These are phyloP conservation scores for Prunus kanzakura DNA, from an alignment of 306 rosid species.

Conservation along the genomic window DNA sequence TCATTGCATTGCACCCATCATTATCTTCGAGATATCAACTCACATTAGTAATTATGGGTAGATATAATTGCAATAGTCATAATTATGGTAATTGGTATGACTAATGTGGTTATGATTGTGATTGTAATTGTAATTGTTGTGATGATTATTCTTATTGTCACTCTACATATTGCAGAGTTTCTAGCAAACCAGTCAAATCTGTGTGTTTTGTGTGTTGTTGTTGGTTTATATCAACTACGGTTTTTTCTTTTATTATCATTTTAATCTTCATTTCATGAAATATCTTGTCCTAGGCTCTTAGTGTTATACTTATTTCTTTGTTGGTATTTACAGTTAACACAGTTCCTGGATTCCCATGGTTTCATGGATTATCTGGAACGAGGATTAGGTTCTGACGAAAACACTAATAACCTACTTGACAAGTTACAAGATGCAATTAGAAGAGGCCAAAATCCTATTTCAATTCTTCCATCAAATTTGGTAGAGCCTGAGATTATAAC, in stretches of 20 bases:
- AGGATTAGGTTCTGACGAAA: conserved; percentile 77
- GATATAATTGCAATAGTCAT: not conserved
- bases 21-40: conserved; percentile 24
- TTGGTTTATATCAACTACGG: not conserved
- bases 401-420: conserved; percentile 78
- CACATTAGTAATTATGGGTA: not conserved
- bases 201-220: not conserved
- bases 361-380: conserved; percentile 93
- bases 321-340: conserved; percentile 57
- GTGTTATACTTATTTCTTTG: conserved; percentile 22
- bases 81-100: not conserved
- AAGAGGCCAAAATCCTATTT: conserved; percentile 94
- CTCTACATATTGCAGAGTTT: not conserved
- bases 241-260: not conserved
- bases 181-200: not conserved
- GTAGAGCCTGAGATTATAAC: conserved; percentile 88
- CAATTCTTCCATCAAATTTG: conserved; percentile 65
- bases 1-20: conserved; percentile 21
- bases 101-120: not conserved
- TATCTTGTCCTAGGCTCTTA: conserved; percentile 5
- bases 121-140: not conserved
- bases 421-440: conserved; percentile 97
- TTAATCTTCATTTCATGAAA: conserved; percentile 16
- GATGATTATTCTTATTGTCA: not conserved
- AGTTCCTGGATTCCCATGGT: conserved; percentile 89